Conservation (phyloP, 1,139 yeast species). For the Yamadazyma dushanensis region DNA sequence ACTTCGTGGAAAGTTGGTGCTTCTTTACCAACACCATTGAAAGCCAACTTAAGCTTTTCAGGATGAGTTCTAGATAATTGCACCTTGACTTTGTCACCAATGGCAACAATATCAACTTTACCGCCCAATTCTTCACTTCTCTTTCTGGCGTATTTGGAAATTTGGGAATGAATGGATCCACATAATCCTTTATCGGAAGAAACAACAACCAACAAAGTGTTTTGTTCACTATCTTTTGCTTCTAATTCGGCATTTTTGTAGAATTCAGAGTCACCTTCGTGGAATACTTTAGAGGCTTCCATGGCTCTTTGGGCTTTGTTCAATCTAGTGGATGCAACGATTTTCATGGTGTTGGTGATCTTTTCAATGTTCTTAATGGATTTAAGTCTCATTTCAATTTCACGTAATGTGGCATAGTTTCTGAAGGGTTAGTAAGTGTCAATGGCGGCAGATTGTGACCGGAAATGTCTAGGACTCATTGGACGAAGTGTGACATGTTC, state of each 20-base stretch:
- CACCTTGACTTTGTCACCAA: slow-evolving; percentile 92
- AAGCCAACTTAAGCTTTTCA: slow-evolving; percentile 66
- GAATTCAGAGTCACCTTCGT: slow-evolving; percentile 77
- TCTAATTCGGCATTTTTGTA: slow-evolving; percentile 80
- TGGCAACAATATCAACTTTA: slow-evolving; percentile 75
- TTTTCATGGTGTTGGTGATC: slow-evolving; percentile 99
- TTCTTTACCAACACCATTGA: slow-evolving; percentile 93
- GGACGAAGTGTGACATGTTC: too few species aligned
- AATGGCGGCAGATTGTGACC: background rate
- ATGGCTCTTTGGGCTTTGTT: slow-evolving; percentile 95
- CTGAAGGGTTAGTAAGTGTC: slow-evolving; percentile 34
- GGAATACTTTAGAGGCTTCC: slow-evolving; percentile 84
- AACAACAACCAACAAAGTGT: slow-evolving; percentile 72
- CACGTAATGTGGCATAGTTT: slow-evolving; percentile 98
- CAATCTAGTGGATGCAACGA: slow-evolving; percentile 97
- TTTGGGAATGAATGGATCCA: slow-evolving; percentile 96
- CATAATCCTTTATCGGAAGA: slow-evolving; percentile 98
- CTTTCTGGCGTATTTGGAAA: slow-evolving; percentile 82
- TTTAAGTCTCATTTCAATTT: slow-evolving; percentile 96
- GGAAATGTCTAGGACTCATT: too few species aligned
- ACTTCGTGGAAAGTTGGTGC: slow-evolving; percentile 94
- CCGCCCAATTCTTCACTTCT: slow-evolving; percentile 61
- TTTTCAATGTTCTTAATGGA: slow-evolving; percentile 98
- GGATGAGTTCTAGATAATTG: slow-evolving; percentile 86
- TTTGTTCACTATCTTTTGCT: slow-evolving; percentile 52